Conservation (phyloP, 1,284 basidiomycete species). For the Papiliotrema fonsecae region DNA sequence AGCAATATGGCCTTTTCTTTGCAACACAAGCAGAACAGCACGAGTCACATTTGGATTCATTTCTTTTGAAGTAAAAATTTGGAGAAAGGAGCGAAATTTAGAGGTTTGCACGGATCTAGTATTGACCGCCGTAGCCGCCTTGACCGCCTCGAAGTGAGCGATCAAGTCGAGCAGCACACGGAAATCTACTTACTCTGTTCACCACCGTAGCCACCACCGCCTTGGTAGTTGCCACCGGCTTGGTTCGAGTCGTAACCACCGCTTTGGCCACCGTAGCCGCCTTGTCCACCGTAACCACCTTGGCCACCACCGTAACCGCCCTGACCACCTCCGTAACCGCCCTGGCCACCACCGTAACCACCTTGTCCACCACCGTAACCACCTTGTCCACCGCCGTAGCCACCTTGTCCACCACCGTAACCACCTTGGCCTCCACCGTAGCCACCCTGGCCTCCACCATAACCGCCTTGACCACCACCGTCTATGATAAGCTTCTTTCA, state of each 20-base stretch:
- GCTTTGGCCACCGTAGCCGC: conserved; percentile 38
- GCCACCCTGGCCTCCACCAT: conserved; percentile 37
- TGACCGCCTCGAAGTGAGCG: conserved; percentile 20
- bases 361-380: conserved; percentile 45
- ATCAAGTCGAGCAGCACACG: background rate
- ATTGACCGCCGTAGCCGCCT: conserved; percentile 34
- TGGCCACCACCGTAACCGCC: conserved; percentile 6
- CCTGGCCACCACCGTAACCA: conserved; percentile 16
- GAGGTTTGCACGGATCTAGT: too few species aligned
- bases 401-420: conserved; percentile 35
- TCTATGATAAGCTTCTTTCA: conserved; percentile 7
- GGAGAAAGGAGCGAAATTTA: too few species aligned
- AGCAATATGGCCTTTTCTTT: too few species aligned
- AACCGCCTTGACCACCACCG: conserved; percentile 39
- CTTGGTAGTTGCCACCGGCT: conserved; percentile 29
- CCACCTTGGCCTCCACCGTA: conserved; percentile 40
- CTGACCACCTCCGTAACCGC: conserved; percentile 17
- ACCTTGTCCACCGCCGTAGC: conserved; percentile 41
- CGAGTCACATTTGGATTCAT: too few species aligned
- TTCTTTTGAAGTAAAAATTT: too few species aligned
- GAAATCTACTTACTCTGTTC: background rate
- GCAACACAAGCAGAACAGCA: too few species aligned
- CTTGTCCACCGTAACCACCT: conserved; percentile 24
- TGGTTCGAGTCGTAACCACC: conserved; percentile 41
- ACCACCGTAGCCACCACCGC: conserved; percentile 39